Evolutionary conservation across 1,139 yeast genomes (phyloP).

Genomic region (Tardiomyces digboiensis): DNA sequence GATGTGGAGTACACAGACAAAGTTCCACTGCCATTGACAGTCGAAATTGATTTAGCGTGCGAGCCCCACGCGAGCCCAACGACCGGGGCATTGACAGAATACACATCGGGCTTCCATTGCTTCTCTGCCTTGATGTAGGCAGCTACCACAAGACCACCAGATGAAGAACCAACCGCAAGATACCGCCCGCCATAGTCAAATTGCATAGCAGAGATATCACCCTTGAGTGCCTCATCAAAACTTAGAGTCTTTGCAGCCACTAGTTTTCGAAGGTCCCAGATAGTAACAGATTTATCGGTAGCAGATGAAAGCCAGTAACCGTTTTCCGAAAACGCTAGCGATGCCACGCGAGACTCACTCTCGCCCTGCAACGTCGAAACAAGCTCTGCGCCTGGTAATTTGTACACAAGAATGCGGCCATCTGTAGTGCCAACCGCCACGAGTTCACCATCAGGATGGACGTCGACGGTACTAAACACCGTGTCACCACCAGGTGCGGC

Average conservation of each 20-base stretch:
- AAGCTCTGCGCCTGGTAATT: constrained; percentile 31
- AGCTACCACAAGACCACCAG: constrained; percentile 12
- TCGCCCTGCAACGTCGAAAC: constrained; percentile 25
- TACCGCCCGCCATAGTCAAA: constrained; percentile 35
- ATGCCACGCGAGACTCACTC: constrained; percentile 23
- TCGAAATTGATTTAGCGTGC: constrained; percentile 10
- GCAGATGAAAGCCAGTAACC: constrained; percentile 53
- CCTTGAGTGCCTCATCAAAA: constrained; percentile 8
- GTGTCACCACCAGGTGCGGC: constrained; percentile 5
- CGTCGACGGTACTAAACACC: constrained; percentile 20
- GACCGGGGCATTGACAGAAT: constrained; percentile 6
- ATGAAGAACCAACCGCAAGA: constrained; percentile 19
- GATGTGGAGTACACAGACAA: no score
- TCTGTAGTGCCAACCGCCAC: constrained; percentile 38
- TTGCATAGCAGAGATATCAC: constrained; percentile 20
- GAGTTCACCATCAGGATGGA: constrained; percentile 62
- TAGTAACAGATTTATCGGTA: constrained; percentile 17
- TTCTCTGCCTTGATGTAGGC: constrained; percentile 12
- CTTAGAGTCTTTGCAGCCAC: constrained; percentile 15
- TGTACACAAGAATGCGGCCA: constrained; percentile 35
- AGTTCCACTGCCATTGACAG: constrained; percentile 5
- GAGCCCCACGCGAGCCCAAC: constrained; percentile 14
- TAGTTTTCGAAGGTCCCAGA: constrained; percentile 18
- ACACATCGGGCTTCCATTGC: constrained; percentile 9
- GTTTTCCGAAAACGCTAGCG: constrained; percentile 49